A percentile compares a stretch with the other conserved stretches of the same genome.
phyloP scores from a whole-genome alignment of 148 eudicot species.

The Linanthus parryae region DNA sequence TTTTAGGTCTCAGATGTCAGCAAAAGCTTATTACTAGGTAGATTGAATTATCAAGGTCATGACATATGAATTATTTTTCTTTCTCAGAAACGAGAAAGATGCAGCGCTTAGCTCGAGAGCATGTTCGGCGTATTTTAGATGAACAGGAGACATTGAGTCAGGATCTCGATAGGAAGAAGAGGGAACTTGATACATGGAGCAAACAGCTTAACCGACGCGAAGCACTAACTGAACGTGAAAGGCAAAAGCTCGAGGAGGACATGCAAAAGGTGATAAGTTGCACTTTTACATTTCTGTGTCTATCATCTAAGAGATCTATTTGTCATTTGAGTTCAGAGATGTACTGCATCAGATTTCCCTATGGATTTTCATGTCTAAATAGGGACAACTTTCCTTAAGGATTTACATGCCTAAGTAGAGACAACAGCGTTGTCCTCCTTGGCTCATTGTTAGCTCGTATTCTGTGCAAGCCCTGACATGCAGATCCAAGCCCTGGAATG shows the following conservation, averaged over 20 bases:
- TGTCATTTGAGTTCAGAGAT: neutral
- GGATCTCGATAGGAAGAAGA: conserved; percentile 55
- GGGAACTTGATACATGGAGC: conserved; percentile 54
- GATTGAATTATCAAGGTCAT: no score
- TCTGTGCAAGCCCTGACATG: no score
- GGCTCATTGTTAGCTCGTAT: neutral
- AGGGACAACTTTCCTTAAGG: neutral
- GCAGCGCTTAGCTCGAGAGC: conserved; percentile 65
- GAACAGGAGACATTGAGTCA: conserved; percentile 65
- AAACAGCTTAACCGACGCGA: conserved; percentile 67
- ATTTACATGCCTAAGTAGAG: no score
- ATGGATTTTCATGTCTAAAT: neutral
- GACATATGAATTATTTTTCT: conserved; percentile 1
- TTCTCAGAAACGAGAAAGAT: conserved; percentile 71
- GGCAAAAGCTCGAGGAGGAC: conserved; percentile 79
- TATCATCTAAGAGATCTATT: neutral
- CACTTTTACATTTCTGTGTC: neutral
- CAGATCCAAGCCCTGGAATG: neutral
- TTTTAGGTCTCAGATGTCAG: no score
- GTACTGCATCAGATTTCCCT: neutral
- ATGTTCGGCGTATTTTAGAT: conserved; percentile 45
- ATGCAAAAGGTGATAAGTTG: conserved; percentile 52
- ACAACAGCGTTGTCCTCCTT: neutral
- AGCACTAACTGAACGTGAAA: conserved; percentile 70
- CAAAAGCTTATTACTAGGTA: no score